These are phyloP conservation scores for Colletotrichum tropicicola DNA, from an alignment of 2,329 filamentous ascomycete genomes.

Conservation along the genomic window DNA sequence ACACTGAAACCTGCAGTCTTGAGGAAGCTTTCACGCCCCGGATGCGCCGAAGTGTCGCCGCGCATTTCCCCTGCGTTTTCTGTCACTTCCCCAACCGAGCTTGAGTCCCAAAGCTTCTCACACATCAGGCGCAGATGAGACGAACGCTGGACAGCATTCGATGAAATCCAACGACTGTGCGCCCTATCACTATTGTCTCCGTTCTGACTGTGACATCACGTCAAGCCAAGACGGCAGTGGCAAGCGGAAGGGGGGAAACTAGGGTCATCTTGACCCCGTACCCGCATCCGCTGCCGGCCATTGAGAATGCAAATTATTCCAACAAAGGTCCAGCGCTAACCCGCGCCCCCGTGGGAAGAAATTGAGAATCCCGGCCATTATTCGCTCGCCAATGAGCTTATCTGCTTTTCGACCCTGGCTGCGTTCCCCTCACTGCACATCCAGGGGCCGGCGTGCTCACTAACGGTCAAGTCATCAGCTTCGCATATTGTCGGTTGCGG, in stretches of 20 bases:
- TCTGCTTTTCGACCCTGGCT: background rate
- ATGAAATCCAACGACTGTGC: background rate
- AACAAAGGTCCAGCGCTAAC: background rate
- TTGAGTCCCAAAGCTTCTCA: background rate
- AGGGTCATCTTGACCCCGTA: background rate
- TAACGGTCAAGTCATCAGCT: background rate
- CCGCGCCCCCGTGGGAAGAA: background rate
- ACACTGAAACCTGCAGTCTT: background rate
- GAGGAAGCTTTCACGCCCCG: background rate
- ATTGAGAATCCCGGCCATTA: background rate
- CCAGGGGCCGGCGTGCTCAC: background rate
- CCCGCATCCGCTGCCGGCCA: background rate
- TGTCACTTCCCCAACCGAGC: background rate
- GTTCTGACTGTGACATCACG: slow-evolving; percentile 8
- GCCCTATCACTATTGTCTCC: background rate
- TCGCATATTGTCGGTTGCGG: background rate
- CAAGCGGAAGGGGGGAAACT: background rate
- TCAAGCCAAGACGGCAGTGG: slow-evolving; percentile 20
- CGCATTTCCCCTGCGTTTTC: background rate
- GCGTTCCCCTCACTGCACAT: background rate
- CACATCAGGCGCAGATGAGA: background rate
- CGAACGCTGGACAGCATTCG: background rate
- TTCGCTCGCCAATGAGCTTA: background rate
- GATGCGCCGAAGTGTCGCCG: slow-evolving; percentile 9
- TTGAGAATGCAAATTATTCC: background rate